phyloP scores from a whole-genome alignment of 805 yeast species.

The Cyberlindnera petersonii region DNA sequence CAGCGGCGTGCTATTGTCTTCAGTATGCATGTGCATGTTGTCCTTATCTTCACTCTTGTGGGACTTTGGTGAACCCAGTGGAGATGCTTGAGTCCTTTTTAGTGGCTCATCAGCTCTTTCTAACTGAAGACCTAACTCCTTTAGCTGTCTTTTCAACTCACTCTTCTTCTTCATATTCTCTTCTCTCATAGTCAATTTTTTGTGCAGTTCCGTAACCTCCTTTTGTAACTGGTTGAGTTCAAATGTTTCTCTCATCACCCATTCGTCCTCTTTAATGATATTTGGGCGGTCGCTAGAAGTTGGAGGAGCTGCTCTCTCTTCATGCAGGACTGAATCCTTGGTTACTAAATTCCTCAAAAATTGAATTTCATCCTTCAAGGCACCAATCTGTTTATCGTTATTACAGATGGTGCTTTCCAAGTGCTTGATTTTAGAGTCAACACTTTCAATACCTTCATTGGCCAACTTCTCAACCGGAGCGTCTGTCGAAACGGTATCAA shows the following conservation, averaged over 20 bases:
- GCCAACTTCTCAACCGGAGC: background rate
- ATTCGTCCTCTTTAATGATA: slow-evolving; percentile 29
- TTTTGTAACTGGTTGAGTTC: slow-evolving; percentile 33
- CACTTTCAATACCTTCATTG: background rate
- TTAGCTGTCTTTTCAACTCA: slow-evolving; percentile 26
- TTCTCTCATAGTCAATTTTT: slow-evolving; percentile 31
- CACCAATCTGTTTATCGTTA: slow-evolving; percentile 17
- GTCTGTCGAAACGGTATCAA: background rate
- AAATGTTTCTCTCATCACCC: slow-evolving; percentile 31
- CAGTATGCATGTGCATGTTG: no score
- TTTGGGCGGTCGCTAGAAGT: background rate
- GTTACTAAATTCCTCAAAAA: slow-evolving; percentile 18
- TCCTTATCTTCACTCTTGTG: background rate
- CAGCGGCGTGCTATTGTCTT: background rate
- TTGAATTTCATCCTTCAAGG: slow-evolving; percentile 21
- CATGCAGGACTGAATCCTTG: no score
- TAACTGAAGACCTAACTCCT: slow-evolving; percentile 14
- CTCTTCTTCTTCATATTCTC: slow-evolving; percentile 34
- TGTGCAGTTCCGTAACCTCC: slow-evolving; percentile 30
- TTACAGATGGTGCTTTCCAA: slow-evolving; percentile 8
- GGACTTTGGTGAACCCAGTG: slow-evolving; percentile 2
- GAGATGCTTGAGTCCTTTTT: slow-evolving; percentile 7
- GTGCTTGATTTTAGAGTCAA: slow-evolving; percentile 13
- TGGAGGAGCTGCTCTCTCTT: background rate
- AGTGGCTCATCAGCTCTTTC: slow-evolving; percentile 13